These are phyloP conservation scores for Pseudozyma thailandica DNA, from an alignment of 1,284 basidiomycete genomes.

Conservation along the genomic window DNA sequence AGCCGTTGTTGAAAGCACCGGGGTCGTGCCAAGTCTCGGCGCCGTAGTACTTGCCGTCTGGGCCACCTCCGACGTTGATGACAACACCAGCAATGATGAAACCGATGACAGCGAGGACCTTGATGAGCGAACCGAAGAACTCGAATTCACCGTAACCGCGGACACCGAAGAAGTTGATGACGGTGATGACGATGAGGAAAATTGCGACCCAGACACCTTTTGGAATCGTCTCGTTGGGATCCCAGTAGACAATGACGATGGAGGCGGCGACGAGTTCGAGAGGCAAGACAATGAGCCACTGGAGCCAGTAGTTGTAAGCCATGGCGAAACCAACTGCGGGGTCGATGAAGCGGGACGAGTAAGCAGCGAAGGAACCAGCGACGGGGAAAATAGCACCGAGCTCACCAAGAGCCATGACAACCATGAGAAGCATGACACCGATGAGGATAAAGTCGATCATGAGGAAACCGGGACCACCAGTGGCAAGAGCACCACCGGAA, in stretches of 20 bases:
- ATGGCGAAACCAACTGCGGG: constrained; percentile 64
- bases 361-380: constrained; percentile 63
- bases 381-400: constrained; percentile 62
- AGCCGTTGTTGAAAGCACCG: constrained; percentile 64
- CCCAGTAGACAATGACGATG: constrained; percentile 63
- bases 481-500: constrained; percentile 70
- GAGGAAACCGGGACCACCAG: constrained; percentile 71
- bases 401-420: constrained; percentile 68
- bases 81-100: constrained; percentile 66
- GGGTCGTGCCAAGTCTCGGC: constrained; percentile 59
- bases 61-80: constrained; percentile 63
- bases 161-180: constrained; percentile 66
- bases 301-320: constrained; percentile 66
- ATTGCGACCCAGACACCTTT: constrained; percentile 60
- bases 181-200: constrained; percentile 53
- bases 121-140: constrained; percentile 59
- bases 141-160: constrained; percentile 66
- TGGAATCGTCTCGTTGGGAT: constrained; percentile 47
- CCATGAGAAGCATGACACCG: constrained; percentile 67
- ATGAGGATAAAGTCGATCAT: constrained; percentile 65
- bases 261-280: constrained; percentile 63
- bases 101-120: constrained; percentile 62
- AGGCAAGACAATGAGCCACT: constrained; percentile 63
- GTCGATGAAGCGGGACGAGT: constrained; percentile 66
- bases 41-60: constrained; percentile 55